phyloP scores from a whole-genome alignment of 1,139 yeast species.

The Debaryomyces sp. region DNA sequence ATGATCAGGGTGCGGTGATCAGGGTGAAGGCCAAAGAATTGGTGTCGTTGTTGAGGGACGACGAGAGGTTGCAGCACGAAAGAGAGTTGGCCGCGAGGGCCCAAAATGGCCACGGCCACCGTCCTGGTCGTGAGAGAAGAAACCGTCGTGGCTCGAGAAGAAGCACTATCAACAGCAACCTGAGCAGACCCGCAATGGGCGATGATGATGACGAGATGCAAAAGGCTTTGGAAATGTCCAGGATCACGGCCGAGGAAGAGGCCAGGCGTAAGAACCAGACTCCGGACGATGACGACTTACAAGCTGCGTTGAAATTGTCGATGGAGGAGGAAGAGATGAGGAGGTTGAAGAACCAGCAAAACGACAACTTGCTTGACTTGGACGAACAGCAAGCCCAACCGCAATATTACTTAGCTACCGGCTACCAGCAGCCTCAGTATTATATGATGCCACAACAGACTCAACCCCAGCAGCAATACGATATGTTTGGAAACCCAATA shows the following conservation, averaged over 20 bases:
- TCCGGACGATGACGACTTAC: constrained; percentile 66
- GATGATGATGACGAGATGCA: constrained; percentile 82
- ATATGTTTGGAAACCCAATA: constrained; percentile 81
- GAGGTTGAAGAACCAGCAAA: constrained; percentile 49
- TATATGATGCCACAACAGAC: constrained; percentile 24
- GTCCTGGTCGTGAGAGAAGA: constrained; percentile 24
- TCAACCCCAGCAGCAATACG: constrained; percentile 46
- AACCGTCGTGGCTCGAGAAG: constrained; percentile 14
- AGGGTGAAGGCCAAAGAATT: constrained; percentile 92
- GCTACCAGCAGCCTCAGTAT: constrained; percentile 41
- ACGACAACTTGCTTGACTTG: constrained; percentile 57
- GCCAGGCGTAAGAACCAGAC: constrained; percentile 19
- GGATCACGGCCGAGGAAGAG: constrained; percentile 85
- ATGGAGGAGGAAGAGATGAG: constrained; percentile 87
- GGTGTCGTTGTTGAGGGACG: constrained; percentile 77
- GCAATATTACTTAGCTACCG: constrained; percentile 34
- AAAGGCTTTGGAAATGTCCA: constrained; percentile 81
- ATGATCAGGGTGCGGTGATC: constrained; percentile 88
- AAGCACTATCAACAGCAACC: constrained; percentile 13
- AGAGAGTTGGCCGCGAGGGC: constrained; percentile 50
- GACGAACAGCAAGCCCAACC: constrained; percentile 40
- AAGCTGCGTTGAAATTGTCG: constrained; percentile 79
- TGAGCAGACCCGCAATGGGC: constrained; percentile 20
- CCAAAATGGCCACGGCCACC: constrained; percentile 20
- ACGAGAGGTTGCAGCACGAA: constrained; percentile 78